Percentiles rank a stretch among this genome's conserved stretches.
Conservation (phyloP, 1,284 basidiomycete species). For the Tilletia caries region DNA sequence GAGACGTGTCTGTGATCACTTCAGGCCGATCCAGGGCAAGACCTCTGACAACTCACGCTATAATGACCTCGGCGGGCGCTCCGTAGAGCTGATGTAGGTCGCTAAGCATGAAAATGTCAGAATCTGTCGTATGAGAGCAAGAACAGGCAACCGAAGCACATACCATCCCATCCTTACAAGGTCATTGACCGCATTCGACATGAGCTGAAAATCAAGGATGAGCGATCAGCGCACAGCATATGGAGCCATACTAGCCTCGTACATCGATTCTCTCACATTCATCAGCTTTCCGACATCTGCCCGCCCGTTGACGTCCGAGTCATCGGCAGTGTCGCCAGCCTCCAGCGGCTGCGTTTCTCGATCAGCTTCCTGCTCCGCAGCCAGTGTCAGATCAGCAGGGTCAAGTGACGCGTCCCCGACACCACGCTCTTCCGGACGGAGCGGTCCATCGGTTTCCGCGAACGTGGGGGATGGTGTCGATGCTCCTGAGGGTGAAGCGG, state of each 20-base stretch:
- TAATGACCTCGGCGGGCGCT: conserved; percentile 74
- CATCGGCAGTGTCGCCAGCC: neutral
- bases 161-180: conserved; percentile 43
- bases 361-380: conserved; percentile 7
- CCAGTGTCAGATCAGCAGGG: neutral
- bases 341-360: neutral
- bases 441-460: neutral
- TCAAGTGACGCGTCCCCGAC: neutral
- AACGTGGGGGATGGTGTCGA: neutral
- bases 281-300: conserved; percentile 11
- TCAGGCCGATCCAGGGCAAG: no score
- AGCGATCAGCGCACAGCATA: neutral
- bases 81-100: conserved; percentile 60
- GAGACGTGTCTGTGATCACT: no score
- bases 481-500: neutral
- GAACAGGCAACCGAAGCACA: neutral
- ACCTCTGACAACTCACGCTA: conserved; percentile 57
- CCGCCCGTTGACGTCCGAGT: conserved; percentile 13
- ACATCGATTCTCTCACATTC: conserved; percentile 53
- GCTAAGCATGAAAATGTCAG: conserved; percentile 51
- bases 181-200: conserved; percentile 54
- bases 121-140: conserved; percentile 30
- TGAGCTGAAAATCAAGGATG: conserved; percentile 56
- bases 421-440: neutral
- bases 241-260: conserved; percentile 41